Evolutionary conservation across 1,139 yeast genomes (phyloP), one percentile per base, ranked within the genome.

Genomic region (Meyerozyma smithsonii): DNA sequence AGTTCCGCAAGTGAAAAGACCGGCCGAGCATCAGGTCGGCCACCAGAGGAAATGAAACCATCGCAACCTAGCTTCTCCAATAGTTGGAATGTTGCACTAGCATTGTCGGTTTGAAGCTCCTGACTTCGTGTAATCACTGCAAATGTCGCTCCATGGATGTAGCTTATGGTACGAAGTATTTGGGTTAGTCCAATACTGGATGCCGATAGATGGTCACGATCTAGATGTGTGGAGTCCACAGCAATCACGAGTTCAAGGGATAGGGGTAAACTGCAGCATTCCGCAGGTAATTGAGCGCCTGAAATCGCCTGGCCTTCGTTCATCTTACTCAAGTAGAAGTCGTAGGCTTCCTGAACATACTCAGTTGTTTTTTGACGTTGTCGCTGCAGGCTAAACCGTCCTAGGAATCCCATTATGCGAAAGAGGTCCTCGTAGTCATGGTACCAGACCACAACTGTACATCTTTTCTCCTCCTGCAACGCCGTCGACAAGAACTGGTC

Each of bases 381-480:
- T 4, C 16, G 10, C 15, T 17, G 21, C 7, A 8, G 11, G 12
- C 16, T 21, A 18, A 30, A 17, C 10, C 14, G 12, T 8, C 15
- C 8, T 16, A 30, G 21, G 7, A 30, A 30, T 18, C 15, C 21
- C 34, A 30, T 30, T 10, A 18, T 30, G 12, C 12, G 5, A 8
- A 30, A 30, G 12, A 30, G 16, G 5, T 8, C 7, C 21, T 17
- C 15, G n/a, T 16, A 15, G 21, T 30, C 34, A 17, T 30, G 21
- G 34, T 30, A 30, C 34, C 34, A 30, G 20, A 30, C 34, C 21
- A 30, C 11, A 18, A 30, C 34, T n/a, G 34, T 30, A 30, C 20
- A 16, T 16, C 34, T 16, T 10, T 30, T 5, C 5, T 16, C 21
- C 11, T 8, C 21, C 12, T 6, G 15, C 34, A 30, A 30, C 15